phyloP scores from a whole-genome alignment of 129 eudicot genomes.

The Kitagawia praeruptora region DNA sequence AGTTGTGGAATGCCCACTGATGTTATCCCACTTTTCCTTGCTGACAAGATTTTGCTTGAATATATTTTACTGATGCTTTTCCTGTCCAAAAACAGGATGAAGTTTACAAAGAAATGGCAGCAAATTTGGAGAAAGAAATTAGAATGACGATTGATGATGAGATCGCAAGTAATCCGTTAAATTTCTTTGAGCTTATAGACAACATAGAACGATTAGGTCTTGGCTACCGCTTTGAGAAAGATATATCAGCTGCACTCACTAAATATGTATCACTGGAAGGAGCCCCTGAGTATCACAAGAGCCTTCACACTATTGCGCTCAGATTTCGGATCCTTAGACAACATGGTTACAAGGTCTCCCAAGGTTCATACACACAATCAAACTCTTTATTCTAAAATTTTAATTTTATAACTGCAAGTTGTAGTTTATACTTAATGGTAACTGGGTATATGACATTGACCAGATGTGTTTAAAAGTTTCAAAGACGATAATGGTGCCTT shows the following conservation, averaged over 20 bases:
- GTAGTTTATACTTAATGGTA: neutral
- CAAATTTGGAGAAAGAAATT: neutral
- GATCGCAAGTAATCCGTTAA: neutral
- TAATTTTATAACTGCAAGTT: neutral
- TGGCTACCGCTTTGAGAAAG: conserved; percentile 11
- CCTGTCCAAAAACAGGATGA: conserved; percentile 4
- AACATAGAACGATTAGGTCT: conserved; percentile 7
- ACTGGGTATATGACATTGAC: neutral
- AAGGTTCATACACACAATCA: neutral
- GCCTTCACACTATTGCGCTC: conserved; percentile 8
- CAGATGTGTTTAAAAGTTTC: conserved; percentile 17
- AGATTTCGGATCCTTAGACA: conserved; percentile 7
- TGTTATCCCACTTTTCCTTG: neutral
- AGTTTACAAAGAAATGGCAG: neutral
- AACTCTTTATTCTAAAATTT: neutral
- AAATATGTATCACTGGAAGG: neutral
- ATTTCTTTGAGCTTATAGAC: conserved; percentile 3
- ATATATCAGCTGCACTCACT: neutral
- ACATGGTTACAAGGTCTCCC: conserved; percentile 11
- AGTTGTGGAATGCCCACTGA: neutral
- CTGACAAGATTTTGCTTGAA: neutral
- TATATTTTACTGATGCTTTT: neutral
- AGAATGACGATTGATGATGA: conserved; percentile 2
- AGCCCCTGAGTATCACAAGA: neutral
- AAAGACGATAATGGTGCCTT: conserved; percentile 18